Conservation (phyloP, 2,329 filamentous ascomycete species). For the Periconia sp. region DNA sequence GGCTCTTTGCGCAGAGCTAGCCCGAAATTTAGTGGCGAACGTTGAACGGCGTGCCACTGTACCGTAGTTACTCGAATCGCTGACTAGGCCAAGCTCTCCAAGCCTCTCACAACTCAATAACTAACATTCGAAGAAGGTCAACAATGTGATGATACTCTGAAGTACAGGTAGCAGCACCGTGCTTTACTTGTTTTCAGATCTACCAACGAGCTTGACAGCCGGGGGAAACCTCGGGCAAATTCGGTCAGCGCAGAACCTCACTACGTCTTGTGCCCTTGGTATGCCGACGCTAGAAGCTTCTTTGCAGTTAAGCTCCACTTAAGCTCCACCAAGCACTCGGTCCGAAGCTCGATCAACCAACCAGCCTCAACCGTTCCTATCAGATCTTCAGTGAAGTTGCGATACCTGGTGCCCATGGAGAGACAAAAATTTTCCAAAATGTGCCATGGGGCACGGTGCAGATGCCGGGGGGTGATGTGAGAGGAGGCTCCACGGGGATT, state of each 20-base stretch:
- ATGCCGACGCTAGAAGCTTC: constrained; percentile 39
- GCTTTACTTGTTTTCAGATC: too few relatives aligned
- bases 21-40: too few relatives aligned
- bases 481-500: constrained; percentile 24
- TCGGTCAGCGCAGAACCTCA: constrained; percentile 31
- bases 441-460: constrained; percentile 18
- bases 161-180: too few relatives aligned
- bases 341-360: constrained; percentile 28
- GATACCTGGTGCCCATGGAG: constrained; percentile 22
- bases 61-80: too few relatives aligned
- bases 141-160: too few relatives aligned
- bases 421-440: constrained; percentile 24
- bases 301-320: constrained; percentile 26
- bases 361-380: constrained; percentile 19
- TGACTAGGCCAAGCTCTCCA: too few relatives aligned
- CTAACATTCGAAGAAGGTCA: too few relatives aligned
- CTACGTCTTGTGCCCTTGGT: too few relatives aligned
- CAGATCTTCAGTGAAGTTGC: constrained; percentile 17
- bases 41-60: too few relatives aligned
- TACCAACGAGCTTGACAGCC: too few relatives aligned
- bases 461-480: constrained; percentile 22
- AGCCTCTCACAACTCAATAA: too few relatives aligned
- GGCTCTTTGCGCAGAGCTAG: too few relatives aligned
- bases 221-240: constrained; percentile 23
- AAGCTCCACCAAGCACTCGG: constrained; percentile 34